Percentiles rank a stretch among this genome's conserved stretches.
phyloP scores from a whole-genome alignment of 768 basidiomycete species.

The Clathrus columnatus region DNA sequence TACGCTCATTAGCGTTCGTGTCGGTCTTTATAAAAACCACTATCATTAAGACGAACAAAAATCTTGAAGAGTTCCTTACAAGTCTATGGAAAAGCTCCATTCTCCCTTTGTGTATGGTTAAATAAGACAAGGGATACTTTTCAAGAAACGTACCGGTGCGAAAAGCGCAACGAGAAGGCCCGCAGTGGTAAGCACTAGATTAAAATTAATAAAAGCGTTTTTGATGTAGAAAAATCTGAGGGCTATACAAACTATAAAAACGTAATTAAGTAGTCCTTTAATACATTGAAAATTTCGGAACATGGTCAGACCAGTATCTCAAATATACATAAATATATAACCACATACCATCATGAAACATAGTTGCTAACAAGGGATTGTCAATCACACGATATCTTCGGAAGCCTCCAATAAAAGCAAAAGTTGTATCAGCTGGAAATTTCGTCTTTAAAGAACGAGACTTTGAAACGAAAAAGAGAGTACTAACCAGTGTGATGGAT shows the following conservation, averaged over 20 bases:
- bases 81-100: neutral
- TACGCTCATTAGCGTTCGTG: neutral
- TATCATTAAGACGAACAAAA: neutral
- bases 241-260: neutral
- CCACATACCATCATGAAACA: slow-evolving; percentile 8
- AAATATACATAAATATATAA: too few species aligned
- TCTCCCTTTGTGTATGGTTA: neutral
- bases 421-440: neutral
- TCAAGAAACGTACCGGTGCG: neutral
- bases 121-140: neutral
- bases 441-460: neutral
- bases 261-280: slow-evolving; percentile 1
- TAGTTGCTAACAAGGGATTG: neutral
- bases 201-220: too few species aligned
- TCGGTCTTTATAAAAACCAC: neutral
- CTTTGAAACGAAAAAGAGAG: neutral
- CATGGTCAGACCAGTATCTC: neutral
- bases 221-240: neutral
- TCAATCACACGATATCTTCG: neutral
- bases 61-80: neutral
- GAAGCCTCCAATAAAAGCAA: neutral
- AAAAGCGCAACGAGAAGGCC: neutral
- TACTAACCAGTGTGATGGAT: neutral
- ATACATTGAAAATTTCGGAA: too few species aligned
- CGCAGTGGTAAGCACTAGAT: neutral